Conservation (phyloP, 2,329 filamentous ascomycete genomes). For the Alternaria viburni region DNA sequence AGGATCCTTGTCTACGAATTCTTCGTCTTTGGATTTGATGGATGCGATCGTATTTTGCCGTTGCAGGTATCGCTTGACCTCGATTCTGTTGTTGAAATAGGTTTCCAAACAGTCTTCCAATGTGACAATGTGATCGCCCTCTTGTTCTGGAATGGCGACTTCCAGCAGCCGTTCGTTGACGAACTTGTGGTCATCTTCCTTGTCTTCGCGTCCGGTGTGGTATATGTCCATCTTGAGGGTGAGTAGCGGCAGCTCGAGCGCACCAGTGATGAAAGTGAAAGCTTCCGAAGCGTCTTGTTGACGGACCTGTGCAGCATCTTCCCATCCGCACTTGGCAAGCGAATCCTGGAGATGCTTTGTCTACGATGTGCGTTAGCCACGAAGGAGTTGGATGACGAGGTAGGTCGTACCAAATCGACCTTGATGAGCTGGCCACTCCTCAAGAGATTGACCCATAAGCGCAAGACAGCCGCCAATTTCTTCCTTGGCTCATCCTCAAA, state of each 20-base stretch:
- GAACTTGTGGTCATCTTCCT: constrained; percentile 90
- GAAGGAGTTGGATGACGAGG: not conserved
- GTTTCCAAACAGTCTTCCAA: constrained; percentile 91
- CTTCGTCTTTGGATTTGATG: constrained; percentile 43
- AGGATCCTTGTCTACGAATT: constrained; percentile 33
- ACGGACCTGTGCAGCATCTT: constrained; percentile 74
- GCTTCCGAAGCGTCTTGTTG: constrained; percentile 97
- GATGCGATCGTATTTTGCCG: constrained; percentile 64
- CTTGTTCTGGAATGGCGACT: constrained; percentile 80
- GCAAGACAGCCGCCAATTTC: constrained; percentile 76
- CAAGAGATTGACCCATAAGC: constrained; percentile 93
- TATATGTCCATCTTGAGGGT: constrained; percentile 94
- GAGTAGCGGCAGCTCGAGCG: constrained; percentile 82
- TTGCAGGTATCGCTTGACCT: constrained; percentile 79
- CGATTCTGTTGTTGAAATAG: constrained; percentile 93
- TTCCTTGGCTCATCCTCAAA: constrained; percentile 75
- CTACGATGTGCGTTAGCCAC: constrained; percentile 51
- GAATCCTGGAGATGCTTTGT: constrained; percentile 83
- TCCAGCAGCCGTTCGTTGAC: constrained; percentile 91
- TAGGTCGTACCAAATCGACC: constrained; percentile 73
- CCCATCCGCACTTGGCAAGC: constrained; percentile 86
- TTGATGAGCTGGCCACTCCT: constrained; percentile 84
- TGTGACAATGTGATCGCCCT: constrained; percentile 72
- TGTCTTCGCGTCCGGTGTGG: constrained; percentile 83
- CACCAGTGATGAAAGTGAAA: constrained; percentile 92